A percentile compares a stretch with the other conserved stretches of the same genome.
phyloP scores from a whole-genome alignment of 106 monocot genomes.

The Alisma plantagoaquatica region DNA sequence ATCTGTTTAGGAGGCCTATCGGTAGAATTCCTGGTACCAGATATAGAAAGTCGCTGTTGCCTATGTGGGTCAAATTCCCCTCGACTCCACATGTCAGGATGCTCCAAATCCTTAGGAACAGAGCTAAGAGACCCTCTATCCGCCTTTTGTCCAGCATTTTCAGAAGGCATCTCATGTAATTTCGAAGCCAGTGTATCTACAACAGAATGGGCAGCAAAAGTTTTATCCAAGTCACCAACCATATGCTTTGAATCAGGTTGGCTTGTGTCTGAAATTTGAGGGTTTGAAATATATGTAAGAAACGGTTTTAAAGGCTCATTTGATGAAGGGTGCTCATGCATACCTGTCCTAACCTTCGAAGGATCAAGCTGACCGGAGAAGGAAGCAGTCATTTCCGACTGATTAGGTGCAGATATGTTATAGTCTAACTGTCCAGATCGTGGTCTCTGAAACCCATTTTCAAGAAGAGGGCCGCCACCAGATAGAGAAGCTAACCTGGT shows the following conservation, averaged over 20 bases:
- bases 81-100: slow-evolving; percentile 22
- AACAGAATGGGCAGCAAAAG: slow-evolving; percentile 9
- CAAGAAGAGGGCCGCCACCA: slow-evolving; percentile 36
- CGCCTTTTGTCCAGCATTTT: slow-evolving; percentile 19
- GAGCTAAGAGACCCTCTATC: slow-evolving; percentile 17
- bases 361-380: slow-evolving; percentile 39
- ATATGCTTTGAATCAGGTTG: slow-evolving; percentile 31
- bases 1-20: slow-evolving; percentile 57
- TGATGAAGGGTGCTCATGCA: slow-evolving; percentile 25
- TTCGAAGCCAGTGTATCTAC: slow-evolving; percentile 40
- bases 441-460: slow-evolving; percentile 38
- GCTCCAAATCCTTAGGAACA: slow-evolving; percentile 35
- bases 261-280: slow-evolving; percentile 28
- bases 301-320: slow-evolving; percentile 23
- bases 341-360: slow-evolving; percentile 22
- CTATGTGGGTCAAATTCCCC: slow-evolving; percentile 33
- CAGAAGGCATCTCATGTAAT: slow-evolving; percentile 28
- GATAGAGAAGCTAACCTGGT: slow-evolving; percentile 55
- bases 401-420: slow-evolving; percentile 13
- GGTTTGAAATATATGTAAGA: slow-evolving; percentile 15
- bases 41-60: slow-evolving; percentile 34
- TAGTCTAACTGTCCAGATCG: slow-evolving; percentile 58
- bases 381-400: slow-evolving; percentile 19
- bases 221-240: slow-evolving; percentile 27
- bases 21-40: slow-evolving; percentile 55